phyloP scores from a whole-genome alignment of 495 filamentous ascomycete species.

The Aspergillus leporis region DNA sequence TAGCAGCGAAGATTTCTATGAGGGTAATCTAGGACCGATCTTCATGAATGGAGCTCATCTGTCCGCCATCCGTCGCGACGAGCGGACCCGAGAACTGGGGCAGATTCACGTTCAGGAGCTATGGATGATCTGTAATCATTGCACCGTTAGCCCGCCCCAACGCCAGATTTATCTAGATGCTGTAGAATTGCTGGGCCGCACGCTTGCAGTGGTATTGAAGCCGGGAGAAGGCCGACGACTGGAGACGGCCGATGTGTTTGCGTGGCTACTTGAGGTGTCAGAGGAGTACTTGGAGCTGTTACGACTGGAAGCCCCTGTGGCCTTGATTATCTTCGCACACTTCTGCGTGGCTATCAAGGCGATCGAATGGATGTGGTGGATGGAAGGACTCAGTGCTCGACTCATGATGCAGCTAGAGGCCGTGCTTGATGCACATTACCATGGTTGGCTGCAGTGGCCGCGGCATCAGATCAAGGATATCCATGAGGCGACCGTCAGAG shows the following conservation, averaged over 20 bases:
- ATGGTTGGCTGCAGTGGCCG: conserved; percentile 26
- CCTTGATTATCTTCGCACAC: conserved; percentile 30
- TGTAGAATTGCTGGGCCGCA: background rate
- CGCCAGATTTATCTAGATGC: background rate
- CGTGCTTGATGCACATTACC: conserved; percentile 21
- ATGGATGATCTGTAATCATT: background rate
- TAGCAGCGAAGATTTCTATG: background rate
- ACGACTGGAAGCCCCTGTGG: conserved; percentile 19
- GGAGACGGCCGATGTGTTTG: conserved; percentile 25
- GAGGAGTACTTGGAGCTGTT: conserved; percentile 29
- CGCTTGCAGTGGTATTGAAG: conserved; percentile 13
- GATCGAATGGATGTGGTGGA: conserved; percentile 37
- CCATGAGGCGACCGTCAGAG: background rate
- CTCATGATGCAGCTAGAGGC: conserved; percentile 25
- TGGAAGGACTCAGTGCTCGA: conserved; percentile 27
- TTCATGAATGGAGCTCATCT: background rate
- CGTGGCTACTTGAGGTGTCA: conserved; percentile 25
- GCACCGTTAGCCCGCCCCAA: background rate
- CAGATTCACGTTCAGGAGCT: conserved; percentile 2
- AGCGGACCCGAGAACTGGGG: background rate
- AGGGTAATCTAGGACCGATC: background rate
- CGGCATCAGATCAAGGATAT: conserved; percentile 19
- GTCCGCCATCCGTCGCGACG: background rate
- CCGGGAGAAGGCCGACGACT: conserved; percentile 11
- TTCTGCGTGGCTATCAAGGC: conserved; percentile 30